phyloP scores from a whole-genome alignment of 2,329 filamentous ascomycete genomes.

The Pseudogymnoascus sp. region DNA sequence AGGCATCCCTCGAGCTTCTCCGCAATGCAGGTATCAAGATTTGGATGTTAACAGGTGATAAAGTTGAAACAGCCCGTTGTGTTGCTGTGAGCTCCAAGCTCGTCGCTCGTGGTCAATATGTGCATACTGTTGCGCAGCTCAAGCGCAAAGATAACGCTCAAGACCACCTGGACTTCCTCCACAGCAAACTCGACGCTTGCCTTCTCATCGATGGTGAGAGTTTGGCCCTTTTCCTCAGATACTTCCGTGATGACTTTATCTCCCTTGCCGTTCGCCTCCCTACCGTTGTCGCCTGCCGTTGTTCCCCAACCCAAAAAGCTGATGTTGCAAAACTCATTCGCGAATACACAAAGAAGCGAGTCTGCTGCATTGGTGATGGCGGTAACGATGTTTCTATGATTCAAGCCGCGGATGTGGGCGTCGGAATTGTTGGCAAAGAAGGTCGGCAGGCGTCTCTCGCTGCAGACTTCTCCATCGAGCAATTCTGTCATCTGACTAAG shows the following conservation, averaged over 20 bases:
- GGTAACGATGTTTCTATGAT: conserved; percentile 99
- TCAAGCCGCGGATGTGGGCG: conserved; percentile 93
- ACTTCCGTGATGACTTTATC: conserved; percentile 81
- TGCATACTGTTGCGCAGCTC: conserved; percentile 84
- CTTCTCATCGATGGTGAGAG: conserved; percentile 94
- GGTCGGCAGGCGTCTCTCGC: conserved; percentile 89
- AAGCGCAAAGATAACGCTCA: conserved; percentile 77
- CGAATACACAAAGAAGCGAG: conserved; percentile 83
- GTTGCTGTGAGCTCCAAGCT: conserved; percentile 93
- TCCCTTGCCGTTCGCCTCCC: conserved; percentile 79
- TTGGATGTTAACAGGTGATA: conserved; percentile 99
- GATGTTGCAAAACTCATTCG: conserved; percentile 88
- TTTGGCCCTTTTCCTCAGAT: conserved; percentile 69
- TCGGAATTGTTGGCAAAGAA: conserved; percentile 97
- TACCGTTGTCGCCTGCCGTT: conserved; percentile 90
- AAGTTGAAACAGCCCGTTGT: conserved; percentile 94
- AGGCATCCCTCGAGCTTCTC: conserved; percentile 86
- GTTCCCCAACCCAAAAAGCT: conserved; percentile 93
- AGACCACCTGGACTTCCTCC: conserved; percentile 80
- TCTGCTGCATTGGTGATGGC: conserved; percentile 95
- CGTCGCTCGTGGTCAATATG: conserved; percentile 87
- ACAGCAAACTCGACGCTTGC: conserved; percentile 78
- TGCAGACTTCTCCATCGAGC: conserved; percentile 92
- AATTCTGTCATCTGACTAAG: conserved; percentile 92
- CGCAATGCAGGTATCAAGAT: conserved; percentile 98